Base-by-base conservation (phyloP, 2,329 filamentous ascomycete species). In the Aspergillus sojae region DNA sequence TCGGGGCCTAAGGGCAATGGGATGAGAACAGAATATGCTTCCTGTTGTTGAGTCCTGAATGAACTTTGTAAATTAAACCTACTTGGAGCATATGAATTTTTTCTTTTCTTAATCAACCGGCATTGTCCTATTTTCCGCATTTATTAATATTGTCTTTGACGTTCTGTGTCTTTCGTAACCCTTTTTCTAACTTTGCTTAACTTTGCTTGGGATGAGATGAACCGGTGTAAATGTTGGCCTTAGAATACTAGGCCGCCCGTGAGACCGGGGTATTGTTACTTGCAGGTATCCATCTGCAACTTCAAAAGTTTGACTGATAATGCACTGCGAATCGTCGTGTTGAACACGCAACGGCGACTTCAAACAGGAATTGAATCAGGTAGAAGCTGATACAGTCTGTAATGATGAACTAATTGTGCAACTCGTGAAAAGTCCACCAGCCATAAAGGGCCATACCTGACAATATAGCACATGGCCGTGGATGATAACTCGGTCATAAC, bases 21-120 rank as follows among this genome's bases (percentile, higher is more conserved):
- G 66, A 53, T 67, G 68, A 64, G 69, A 74, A 68, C 67, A 70
- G 68, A 67, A 58, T 61, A 65, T 61, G 59, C 65, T 62, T 63
- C 63, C 55, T 60, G 57, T 60, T 65, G 62, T 68, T 63, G 53
- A 65, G 66, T 64, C 65, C 67, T 62, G 60, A 65, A 63, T 56
- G 63, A 58, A 62, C 63, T 67, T 67, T 72, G 70, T 72, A 73
- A 71, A 72, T 71, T 72, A 72, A 69, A 64, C 66, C 63, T 71
- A 67, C 67, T 67, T 65, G 65, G 67, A 72, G 69, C 69, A 69
- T 67, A 68, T 69, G 65, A 66, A 43, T 63, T 65, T 62, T 63
- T 67, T 48, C 53, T 65, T 62, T 56, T 62, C 62, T 50, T 62
- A 61, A 34, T 52, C 30, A 34, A 32, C 9, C 19, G 11, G 19